Evolutionary conservation across 345 rosid species (phyloP).

Genomic region (Hibiscus tridactylites): DNA sequence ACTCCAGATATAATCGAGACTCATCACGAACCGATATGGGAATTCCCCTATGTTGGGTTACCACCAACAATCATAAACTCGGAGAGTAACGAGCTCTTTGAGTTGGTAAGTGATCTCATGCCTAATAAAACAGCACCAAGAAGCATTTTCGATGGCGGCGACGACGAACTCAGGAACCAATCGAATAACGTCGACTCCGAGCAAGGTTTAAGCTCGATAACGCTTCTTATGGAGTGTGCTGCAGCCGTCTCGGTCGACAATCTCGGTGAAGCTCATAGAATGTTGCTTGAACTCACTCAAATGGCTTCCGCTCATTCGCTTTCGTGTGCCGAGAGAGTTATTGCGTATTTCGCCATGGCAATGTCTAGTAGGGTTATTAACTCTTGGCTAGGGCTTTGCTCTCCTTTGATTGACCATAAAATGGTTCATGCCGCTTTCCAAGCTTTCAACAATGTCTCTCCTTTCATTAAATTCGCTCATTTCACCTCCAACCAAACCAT

Average conservation of each 20-base stretch:
- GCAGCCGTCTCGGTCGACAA: conserved; percentile 58
- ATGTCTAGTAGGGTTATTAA: conserved; percentile 56
- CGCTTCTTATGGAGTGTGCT: conserved; percentile 52
- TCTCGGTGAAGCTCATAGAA: conserved; percentile 51
- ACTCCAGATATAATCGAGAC: conserved; percentile 33
- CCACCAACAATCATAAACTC: conserved; percentile 1
- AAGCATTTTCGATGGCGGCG: not conserved
- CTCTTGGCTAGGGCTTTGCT: conserved; percentile 58
- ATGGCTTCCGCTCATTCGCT: conserved; percentile 53
- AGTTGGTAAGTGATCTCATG: conserved; percentile 31
- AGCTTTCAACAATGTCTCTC: conserved; percentile 49
- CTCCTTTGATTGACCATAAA: conserved; percentile 41
- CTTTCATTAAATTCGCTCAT: conserved; percentile 55
- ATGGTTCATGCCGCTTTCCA: conserved; percentile 35
- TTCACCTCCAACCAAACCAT: conserved; percentile 70
- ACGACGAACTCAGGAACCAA: conserved; percentile 3
- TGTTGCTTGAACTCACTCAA: conserved; percentile 57
- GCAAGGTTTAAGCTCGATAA: conserved; percentile 29
- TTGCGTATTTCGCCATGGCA: conserved; percentile 60
- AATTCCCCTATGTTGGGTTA: conserved; percentile 7
- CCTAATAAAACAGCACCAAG: too few species aligned
- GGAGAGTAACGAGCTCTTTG: conserved; percentile 46
- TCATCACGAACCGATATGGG: conserved; percentile 30
- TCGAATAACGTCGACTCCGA: conserved; percentile 4
- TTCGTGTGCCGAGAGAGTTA: conserved; percentile 58